These are phyloP conservation scores for Annulohypoxylon stygium DNA, from an alignment of 495 filamentous ascomycete species.

Conservation along the genomic window DNA sequence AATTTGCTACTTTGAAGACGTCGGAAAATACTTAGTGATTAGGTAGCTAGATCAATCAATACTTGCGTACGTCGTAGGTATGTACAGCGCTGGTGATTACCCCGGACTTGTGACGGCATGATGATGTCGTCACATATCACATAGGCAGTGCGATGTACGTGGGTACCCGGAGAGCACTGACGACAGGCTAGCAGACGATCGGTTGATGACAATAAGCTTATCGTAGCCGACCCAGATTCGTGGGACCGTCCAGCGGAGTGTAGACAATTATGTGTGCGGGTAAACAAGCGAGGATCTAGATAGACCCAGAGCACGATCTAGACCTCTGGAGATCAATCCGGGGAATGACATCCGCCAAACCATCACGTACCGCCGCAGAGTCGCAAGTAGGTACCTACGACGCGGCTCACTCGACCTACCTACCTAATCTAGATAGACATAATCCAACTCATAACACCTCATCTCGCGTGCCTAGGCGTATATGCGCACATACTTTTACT, in stretches of 20 bases:
- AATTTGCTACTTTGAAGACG: background rate
- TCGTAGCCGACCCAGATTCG: slow-evolving; percentile 44
- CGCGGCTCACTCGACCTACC: slow-evolving; percentile 27
- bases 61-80: background rate
- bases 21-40: background rate
- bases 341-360: slow-evolving; percentile 34
- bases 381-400: slow-evolving; percentile 25
- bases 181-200: slow-evolving; percentile 30
- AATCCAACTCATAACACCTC: slow-evolving; percentile 4
- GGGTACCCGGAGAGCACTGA: slow-evolving; percentile 1
- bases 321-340: slow-evolving; percentile 39
- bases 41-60: background rate
- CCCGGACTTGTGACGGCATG: slow-evolving; percentile 16
- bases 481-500: slow-evolving; percentile 11
- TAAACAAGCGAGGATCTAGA: slow-evolving; percentile 44
- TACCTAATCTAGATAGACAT: slow-evolving; percentile 12
- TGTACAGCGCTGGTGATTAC: background rate
- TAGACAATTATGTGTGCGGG: slow-evolving; percentile 27
- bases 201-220: slow-evolving; percentile 44
- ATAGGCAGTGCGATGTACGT: slow-evolving; percentile 26
- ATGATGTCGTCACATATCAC: slow-evolving; percentile 37
- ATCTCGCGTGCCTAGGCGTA: background rate
- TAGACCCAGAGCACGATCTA: slow-evolving; percentile 49
- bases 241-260: slow-evolving; percentile 35
- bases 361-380: slow-evolving; percentile 18